Base-by-base conservation (phyloP, 306 rosid genomes). In the Oxytropis ochrocephala region DNA sequence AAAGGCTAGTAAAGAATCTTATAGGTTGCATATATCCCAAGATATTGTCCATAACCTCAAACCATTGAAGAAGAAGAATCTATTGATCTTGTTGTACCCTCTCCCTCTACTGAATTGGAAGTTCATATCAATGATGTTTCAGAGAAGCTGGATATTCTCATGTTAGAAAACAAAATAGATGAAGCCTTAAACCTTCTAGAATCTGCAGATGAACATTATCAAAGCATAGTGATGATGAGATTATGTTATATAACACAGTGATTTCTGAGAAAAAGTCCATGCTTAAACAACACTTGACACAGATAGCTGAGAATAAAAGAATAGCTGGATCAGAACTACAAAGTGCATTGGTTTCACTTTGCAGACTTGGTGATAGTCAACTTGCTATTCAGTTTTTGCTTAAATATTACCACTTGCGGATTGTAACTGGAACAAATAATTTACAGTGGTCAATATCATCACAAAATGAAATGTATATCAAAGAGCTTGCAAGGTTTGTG, bases 141-240 rank as follows among this genome's bases (percentile, higher is more conserved):
- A 49, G 89, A 81, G 51, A 76, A 75, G 7, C 67, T 92, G 82
- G 98, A 92, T 62, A 14, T 76, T 60, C 76, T 83, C 43, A 27
- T 89, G 33, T 81, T 56, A 60, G 96, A 88, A 80, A 86, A 85
- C 67, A 83, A 60, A 67, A 56, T 83, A 35, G 86, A 78, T 38
- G 92, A 92, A 82, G 93, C 96, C 11, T 64, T 89, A 27, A 68
- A 71, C 59, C 52, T 79, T 53, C 48, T 88, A 65, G 89, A 85
- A 73, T 44, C 75, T 30, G 85, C 76, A 80, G 85, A 85, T 16
- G 86, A 83, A 80, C 76, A 73, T 69, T 70, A 65, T 27, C 84
- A 80, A 55, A 80, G 72, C 33, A 29, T 43, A 72, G 61, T 1
- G 73, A 73, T 49, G 68, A 70, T 1, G 77, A 81, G 44, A 71